These are phyloP conservation scores for Magnusiomyces magnusii DNA, from an alignment of 1,139 yeast genomes.

Conservation along the genomic window DNA sequence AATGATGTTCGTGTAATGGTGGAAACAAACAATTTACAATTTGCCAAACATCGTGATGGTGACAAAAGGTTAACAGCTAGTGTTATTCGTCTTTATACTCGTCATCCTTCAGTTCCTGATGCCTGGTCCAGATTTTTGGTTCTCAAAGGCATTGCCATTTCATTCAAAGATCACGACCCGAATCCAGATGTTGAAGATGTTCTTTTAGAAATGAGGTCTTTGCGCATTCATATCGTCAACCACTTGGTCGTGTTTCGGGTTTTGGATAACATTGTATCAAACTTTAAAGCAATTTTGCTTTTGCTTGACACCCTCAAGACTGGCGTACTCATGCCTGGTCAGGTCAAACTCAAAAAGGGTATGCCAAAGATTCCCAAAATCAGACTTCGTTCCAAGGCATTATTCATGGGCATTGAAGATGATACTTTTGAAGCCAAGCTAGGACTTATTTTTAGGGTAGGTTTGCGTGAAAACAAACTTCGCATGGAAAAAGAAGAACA, in stretches of 20 bases:
- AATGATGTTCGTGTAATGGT: conserved; percentile 45
- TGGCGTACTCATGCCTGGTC: conserved; percentile 40
- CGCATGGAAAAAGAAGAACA: conserved; percentile 51
- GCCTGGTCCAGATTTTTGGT: conserved; percentile 37
- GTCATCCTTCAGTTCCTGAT: conserved; percentile 46
- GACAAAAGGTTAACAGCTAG: conserved; percentile 33
- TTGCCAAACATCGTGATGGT: conserved; percentile 30
- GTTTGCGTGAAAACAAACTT: conserved; percentile 59
- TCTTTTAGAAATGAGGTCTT: conserved; percentile 28
- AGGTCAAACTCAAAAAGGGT: conserved; percentile 31
- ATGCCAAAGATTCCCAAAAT: conserved; percentile 45
- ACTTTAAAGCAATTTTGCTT: conserved; percentile 46
- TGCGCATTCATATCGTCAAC: conserved; percentile 46
- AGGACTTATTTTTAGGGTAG: conserved; percentile 68
- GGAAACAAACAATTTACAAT: conserved; percentile 40
- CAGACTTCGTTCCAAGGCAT: conserved; percentile 41
- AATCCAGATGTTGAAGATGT: conserved; percentile 18
- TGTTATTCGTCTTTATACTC: conserved; percentile 43
- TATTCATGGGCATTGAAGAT: conserved; percentile 56
- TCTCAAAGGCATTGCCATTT: conserved; percentile 26
- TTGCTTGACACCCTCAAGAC: conserved; percentile 42
- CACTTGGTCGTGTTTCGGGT: conserved; percentile 58
- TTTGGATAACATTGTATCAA: conserved; percentile 56
- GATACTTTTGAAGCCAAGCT: conserved; percentile 83
- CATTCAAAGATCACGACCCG: conserved; percentile 17